Base-by-base conservation (phyloP, 164 flowering plant genomes). In the Berberis vulgaris region DNA sequence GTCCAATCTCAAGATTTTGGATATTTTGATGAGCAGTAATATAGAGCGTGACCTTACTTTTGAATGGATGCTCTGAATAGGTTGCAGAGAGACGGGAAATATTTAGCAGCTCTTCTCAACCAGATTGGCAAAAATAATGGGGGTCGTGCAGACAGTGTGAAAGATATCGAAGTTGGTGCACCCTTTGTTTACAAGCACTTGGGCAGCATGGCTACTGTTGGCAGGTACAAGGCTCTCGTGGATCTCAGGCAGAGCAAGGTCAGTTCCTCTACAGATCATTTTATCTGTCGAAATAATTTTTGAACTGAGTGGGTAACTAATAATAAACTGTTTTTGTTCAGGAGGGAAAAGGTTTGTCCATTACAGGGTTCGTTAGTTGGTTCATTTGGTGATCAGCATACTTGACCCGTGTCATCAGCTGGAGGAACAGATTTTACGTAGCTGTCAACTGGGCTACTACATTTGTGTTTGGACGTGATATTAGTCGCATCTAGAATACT, bases 51-150 rank as follows among this genome's bases (percentile, higher is more conserved):
- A 26, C 26, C n/a, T 11, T 10, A 52, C 54, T 3, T 52, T 7
- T 7, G 10, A 3, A 6, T 3, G 8, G 54, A 7, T 7, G 4
- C 6, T 59, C n/a, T 57, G 61, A 67, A 63, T 77, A 94, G 97
- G 99, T 94, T 12, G 99, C 97, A 26, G 97, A 95, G 81, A 71
- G 99, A 59, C 89, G 97, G 99, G 4, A 95, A 87, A 65, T 95
- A 84, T 74, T 71, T 91, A 38, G 90, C 92, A 3, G 43, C 50
- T 13, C 62, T 80, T 10, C 62, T 95, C 78, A 95, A 91, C 72
- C 74, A 45, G 44, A 70, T 89, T 54, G 97, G 96, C 42, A 84
- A 82, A 77, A 84, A 71, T 44, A 88, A 86, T 12, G 92, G 96
- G 62, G 99, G 90, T 12, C 83, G 62, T 47, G 97, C 97, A 41